phyloP scores from a whole-genome alignment of 1,284 basidiomycete genomes.

The Agroathelia rolfsii region DNA sequence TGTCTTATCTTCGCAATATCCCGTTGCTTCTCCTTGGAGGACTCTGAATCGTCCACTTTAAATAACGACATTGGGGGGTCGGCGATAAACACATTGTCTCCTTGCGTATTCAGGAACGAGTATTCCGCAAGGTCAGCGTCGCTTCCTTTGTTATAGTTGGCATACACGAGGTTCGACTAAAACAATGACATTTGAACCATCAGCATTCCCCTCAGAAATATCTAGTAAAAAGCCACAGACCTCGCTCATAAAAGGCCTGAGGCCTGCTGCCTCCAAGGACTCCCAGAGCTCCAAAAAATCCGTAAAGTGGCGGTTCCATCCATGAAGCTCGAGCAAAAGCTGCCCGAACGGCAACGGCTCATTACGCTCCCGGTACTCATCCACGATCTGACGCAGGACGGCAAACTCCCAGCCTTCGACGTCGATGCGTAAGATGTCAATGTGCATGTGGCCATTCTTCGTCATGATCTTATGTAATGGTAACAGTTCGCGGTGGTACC shows the following conservation, averaged over 20 bases:
- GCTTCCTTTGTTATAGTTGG: constrained; percentile 48
- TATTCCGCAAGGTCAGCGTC: constrained; percentile 51
- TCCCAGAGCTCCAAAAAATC: constrained; percentile 44
- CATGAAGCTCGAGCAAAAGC: constrained; percentile 46
- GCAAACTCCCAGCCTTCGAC: constrained; percentile 17
- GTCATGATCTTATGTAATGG: constrained; percentile 50
- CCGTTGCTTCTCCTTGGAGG: too few relatives aligned
- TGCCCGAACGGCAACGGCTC: constrained; percentile 44
- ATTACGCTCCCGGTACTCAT: too few relatives aligned
- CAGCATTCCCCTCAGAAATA: background rate
- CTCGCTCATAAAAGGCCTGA: constrained; percentile 48
- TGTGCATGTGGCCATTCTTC: constrained; percentile 34
- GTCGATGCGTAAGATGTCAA: constrained; percentile 18
- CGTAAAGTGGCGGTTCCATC: constrained; percentile 42
- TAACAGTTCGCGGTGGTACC: constrained; percentile 37
- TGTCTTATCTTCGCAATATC: too few relatives aligned
- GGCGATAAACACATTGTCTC: constrained; percentile 1
- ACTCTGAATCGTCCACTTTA: constrained; percentile 5
- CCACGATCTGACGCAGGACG: background rate
- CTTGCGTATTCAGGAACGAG: constrained; percentile 17
- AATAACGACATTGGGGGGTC: constrained; percentile 1
- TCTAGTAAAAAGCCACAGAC: constrained; percentile 17
- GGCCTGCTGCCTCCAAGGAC: constrained; percentile 41
- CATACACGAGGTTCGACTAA: constrained; percentile 55
- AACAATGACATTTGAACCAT: constrained; percentile 1